Evolutionary conservation across 345 rosid genomes (phyloP).

Genomic region (Acer campestre): DNA sequence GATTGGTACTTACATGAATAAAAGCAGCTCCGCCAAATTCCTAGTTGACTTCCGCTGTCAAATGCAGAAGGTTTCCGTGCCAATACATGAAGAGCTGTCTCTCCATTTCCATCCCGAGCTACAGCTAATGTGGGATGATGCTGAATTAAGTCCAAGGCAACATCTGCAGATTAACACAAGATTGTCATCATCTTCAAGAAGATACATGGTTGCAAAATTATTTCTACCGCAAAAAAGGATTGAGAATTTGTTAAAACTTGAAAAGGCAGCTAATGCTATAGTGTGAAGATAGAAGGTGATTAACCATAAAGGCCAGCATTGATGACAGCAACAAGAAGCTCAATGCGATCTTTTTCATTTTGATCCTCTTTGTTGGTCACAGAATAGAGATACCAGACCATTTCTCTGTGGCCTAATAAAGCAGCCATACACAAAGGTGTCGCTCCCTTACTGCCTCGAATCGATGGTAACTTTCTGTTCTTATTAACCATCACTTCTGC

Average conservation of each 20-base stretch:
- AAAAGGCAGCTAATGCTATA: neutral
- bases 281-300: neutral
- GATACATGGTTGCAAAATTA: neutral
- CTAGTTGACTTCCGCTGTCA: neutral
- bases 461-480: constrained; percentile 29
- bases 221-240: too few relatives aligned
- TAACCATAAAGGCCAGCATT: constrained; percentile 16
- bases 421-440: constrained; percentile 45
- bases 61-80: constrained; percentile 17
- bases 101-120: constrained; percentile 17
- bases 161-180: constrained; percentile 25
- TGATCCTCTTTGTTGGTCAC: constrained; percentile 14
- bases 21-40: constrained; percentile 19
- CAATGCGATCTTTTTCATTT: constrained; percentile 15
- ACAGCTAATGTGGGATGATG: constrained; percentile 36
- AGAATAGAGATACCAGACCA: constrained; percentile 24
- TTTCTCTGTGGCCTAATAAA: constrained; percentile 33
- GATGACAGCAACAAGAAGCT: constrained; percentile 22
- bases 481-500: constrained; percentile 40
- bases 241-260: too few relatives aligned
- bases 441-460: constrained; percentile 34
- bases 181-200: neutral
- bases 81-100: constrained; percentile 19
- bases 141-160: constrained; percentile 39
- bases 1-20: constrained; percentile 26